Conservation (phyloP, 495 filamentous ascomycete species). For the Daldinia concentrica region DNA sequence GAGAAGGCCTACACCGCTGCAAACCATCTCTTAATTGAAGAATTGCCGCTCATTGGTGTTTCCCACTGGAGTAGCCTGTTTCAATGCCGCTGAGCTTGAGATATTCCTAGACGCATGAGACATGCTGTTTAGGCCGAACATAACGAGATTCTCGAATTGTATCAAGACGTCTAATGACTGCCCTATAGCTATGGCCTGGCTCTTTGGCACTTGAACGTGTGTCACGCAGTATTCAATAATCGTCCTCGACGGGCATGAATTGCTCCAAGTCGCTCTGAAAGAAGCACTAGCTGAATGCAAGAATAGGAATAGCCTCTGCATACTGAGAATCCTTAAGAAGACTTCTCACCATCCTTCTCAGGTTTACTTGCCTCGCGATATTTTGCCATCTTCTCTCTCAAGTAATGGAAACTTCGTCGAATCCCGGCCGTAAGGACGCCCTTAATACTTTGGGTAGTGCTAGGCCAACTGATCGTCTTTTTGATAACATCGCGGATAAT, state of each 20-base stretch:
- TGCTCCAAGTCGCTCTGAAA: background rate
- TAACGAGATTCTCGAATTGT: conserved; percentile 19
- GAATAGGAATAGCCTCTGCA: background rate
- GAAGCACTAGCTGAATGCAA: background rate
- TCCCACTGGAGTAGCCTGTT: background rate
- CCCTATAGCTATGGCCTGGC: conserved; percentile 1
- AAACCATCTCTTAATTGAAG: background rate
- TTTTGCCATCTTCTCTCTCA: conserved; percentile 85
- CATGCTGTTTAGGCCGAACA: conserved; percentile 26
- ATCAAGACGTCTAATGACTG: background rate
- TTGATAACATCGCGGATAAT: conserved; percentile 79
- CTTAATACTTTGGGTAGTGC: conserved; percentile 84
- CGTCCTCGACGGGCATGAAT: background rate
- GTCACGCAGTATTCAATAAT: background rate
- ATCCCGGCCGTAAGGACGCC: conserved; percentile 79
- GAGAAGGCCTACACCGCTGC: background rate
- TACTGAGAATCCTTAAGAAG: conserved; percentile 16
- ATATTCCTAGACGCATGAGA: conserved; percentile 15
- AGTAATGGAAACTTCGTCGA: conserved; percentile 73
- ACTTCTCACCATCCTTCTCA: conserved; percentile 30
- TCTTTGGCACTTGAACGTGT: background rate
- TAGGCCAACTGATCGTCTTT: conserved; percentile 90
- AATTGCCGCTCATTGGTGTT: background rate
- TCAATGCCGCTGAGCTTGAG: conserved; percentile 11
- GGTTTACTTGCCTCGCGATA: conserved; percentile 58